Evolutionary conservation across 108 stramenopile genomes (phyloP).

Genomic region (Cyclostephanos invisitatus): DNA sequence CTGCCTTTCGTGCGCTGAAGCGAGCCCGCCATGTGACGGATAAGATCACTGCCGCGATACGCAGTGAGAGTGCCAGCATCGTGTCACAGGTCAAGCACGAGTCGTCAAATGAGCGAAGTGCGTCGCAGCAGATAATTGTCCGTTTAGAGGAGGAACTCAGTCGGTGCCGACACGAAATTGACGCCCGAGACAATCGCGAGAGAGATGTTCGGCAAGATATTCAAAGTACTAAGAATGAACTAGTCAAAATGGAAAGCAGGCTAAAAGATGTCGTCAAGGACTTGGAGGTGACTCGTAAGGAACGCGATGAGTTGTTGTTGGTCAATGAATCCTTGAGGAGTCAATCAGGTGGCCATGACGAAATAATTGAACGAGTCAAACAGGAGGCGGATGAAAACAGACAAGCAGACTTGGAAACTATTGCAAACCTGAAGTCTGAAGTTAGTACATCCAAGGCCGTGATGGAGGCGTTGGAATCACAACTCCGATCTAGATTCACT

Average conservation of each 20-base stretch:
- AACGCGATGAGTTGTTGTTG: constrained; percentile 42
- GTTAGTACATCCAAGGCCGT: constrained; percentile 54
- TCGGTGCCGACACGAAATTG: constrained; percentile 37
- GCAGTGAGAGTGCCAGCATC: constrained; percentile 50
- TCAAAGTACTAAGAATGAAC: constrained; percentile 23
- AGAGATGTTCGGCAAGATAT: constrained; percentile 27
- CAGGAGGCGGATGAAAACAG: constrained; percentile 30
- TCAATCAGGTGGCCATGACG: constrained; percentile 44
- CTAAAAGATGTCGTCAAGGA: constrained; percentile 29
- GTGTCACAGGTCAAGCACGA: constrained; percentile 46
- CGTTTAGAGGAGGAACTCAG: constrained; percentile 54
- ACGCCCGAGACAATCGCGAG: constrained; percentile 24
- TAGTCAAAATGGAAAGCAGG: constrained; percentile 20
- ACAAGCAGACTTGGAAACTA: constrained; percentile 38
- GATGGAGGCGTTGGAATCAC: constrained; percentile 56
- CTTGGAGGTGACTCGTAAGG: constrained; percentile 38
- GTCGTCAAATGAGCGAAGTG: constrained; percentile 52
- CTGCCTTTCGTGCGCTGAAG: constrained; percentile 52
- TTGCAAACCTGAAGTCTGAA: constrained; percentile 51
- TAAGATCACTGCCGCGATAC: constrained; percentile 43
- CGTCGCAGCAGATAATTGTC: constrained; percentile 54
- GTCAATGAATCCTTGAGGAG: constrained; percentile 36
- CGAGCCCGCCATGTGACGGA: constrained; percentile 45
- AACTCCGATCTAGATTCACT: constrained; percentile 56
- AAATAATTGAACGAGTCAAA: constrained; percentile 28